Evolutionary conservation across 129 eudicot species (phyloP), one percentile per base, ranked within the genome.

Genomic region (Artemisia annua): DNA sequence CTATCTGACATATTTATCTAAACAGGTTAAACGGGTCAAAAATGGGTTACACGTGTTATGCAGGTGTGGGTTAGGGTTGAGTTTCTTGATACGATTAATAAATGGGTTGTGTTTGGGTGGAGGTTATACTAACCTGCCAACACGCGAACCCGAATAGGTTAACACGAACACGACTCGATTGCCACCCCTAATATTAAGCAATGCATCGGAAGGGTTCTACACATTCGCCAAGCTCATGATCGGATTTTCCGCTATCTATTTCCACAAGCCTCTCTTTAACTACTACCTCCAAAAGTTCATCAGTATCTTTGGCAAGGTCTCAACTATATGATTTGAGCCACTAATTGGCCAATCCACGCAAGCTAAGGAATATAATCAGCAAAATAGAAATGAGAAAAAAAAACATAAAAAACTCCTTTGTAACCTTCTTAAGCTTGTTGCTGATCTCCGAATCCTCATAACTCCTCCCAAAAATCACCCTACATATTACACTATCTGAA

Each of bases 401-500:
- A 50, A 65, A 39, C 72, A 32, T n/a, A n/a, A 32, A 72, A 51
- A 79, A 71, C 50, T 87, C 94, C 26, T 3, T 10, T 72, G 78
- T 51, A 73, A 86, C 7, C 75, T 56, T 28, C 78, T 60, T 70
- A 5, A 89, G 82, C 76, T 43, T 81, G 81, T 16, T 13, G 16
- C 83, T 84, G 1, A 22, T 30, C n/a, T 74, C 88, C 1, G 78
- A 85, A 12, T 59, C 79, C 7, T 86, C 63, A 11, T 77, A 83
- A 73, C 82, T 87, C 81, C 69, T 71, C 22, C 98, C 95, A 12
- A 92, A 82, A 0, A 95, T 88, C 17, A 73, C 75, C 75, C 78
- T 83, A 51, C 87, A 85, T 20, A 81, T 78, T 3, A 89, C 76
- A 56, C 78, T 77, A 15, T 85, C 83, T 6, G 89, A 78, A 5